These are phyloP conservation scores for Talaromyces marneffei DNA, from an alignment of 2,329 filamentous ascomycete genomes.

Conservation along the genomic window DNA sequence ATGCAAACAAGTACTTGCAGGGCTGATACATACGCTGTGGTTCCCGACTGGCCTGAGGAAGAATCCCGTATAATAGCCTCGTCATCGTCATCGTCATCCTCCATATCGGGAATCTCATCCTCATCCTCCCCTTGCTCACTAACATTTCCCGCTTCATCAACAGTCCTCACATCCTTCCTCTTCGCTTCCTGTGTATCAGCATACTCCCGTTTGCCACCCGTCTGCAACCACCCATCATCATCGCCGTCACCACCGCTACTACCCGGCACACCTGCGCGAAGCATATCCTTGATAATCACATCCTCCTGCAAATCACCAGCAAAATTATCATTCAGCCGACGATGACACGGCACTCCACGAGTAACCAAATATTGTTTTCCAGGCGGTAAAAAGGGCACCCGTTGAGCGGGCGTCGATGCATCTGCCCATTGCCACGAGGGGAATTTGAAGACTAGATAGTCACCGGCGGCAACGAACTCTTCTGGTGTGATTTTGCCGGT, in stretches of 20 bases:
- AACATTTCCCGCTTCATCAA: conserved; percentile 83
- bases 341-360: conserved; percentile 87
- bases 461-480: conserved; percentile 90
- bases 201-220: conserved; percentile 60
- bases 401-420: conserved; percentile 72
- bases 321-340: conserved; percentile 87
- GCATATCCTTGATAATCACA: conserved; percentile 74
- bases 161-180: conserved; percentile 74
- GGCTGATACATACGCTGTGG: conserved; percentile 55
- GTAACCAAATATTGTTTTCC: conserved; percentile 96
- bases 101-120: conserved; percentile 93
- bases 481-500: conserved; percentile 96
- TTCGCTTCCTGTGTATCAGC: conserved; percentile 69
- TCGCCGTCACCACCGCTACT: conserved; percentile 50
- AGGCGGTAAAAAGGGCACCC: conserved; percentile 72
- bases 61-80: conserved; percentile 90
- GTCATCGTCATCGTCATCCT: conserved; percentile 88
- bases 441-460: conserved; percentile 99
- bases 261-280: conserved; percentile 44
- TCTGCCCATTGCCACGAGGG: conserved; percentile 96
- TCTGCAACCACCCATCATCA: conserved; percentile 87
- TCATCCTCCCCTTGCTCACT: conserved; percentile 64
- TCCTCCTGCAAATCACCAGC: conserved; percentile 86
- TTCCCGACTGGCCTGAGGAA: conserved; percentile 38
- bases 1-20: too few relatives aligned